Evolutionary conservation across 2,329 filamentous ascomycete genomes (phyloP), one percentile per base, ranked within the genome.

Genomic region (Colletotrichum sp.): DNA sequence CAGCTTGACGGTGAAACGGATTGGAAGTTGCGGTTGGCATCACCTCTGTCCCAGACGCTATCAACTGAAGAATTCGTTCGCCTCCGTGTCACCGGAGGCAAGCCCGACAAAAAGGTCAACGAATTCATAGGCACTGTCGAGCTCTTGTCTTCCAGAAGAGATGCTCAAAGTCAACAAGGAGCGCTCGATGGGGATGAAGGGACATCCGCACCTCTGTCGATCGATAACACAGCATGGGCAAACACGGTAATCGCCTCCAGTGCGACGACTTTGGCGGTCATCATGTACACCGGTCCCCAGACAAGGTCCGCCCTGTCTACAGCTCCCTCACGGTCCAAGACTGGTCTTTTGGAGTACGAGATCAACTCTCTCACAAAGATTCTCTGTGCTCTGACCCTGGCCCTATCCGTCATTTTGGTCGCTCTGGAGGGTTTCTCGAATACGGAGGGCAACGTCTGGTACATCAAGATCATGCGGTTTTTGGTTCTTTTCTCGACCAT

Each of bases 401-500:
- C 93, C 1, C 87, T 99, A 5, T 98, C 96, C 0, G 89, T 98
- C 76, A 89, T 98, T 55, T 90, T 99, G 11, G 97, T 99, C 7
- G 95, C 95, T 0, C 85, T 98, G 3, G 93, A 98, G 82, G 93
- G 95, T 0, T 97, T 98, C 76, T 88, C 92, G 61, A 90, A 87
- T 76, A 91, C 90, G 3, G 87, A 91, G 68, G 90, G 89, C 24
- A 90, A 91, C 68, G 86, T 90, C 29, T 99, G 97, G 97, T 99
- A 98, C 82, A 92, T 98, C 77, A 96, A 97, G 76, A 98, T 98
- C 79, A 97, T 98, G 92, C 93, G 96, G n/a, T 99, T 98, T 81
- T 86, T 99, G 76, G 97, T 99, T 74, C 88, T 99, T 1, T 99
- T 99, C 86, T 98, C 96, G n/a, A 98, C 96, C 0, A 99, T 99